phyloP scores from a whole-genome alignment of 352 stramenopile genomes.

The Sclerospora graminicola region DNA sequence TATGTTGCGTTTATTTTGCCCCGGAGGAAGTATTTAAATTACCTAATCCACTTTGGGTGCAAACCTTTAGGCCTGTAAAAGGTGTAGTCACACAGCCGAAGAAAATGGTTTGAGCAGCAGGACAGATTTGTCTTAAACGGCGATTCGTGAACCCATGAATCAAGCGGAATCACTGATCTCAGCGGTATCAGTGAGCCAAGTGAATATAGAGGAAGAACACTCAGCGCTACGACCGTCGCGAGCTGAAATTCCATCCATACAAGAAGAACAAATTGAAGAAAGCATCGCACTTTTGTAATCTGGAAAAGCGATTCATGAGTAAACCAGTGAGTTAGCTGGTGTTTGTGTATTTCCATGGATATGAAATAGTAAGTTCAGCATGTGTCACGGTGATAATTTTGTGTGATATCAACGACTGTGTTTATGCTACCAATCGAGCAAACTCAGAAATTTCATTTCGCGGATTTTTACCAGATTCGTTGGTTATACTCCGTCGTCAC shows the following conservation, averaged over 20 bases:
- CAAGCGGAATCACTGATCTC: no score
- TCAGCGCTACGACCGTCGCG: no score
- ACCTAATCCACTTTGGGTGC: no score
- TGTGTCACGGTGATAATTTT: conserved; percentile 24
- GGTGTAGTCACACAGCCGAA: no score
- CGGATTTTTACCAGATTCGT: conserved; percentile 40
- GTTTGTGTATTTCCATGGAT: conserved; percentile 15
- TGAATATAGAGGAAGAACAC: no score
- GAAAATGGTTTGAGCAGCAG: no score
- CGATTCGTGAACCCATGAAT: no score
- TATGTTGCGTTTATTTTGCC: no score
- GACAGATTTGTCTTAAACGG: no score
- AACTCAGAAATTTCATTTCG: conserved; percentile 25
- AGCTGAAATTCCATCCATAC: conserved; percentile 6
- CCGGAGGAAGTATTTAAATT: no score
- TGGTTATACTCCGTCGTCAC: conserved; percentile 36
- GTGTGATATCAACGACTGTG: conserved; percentile 17
- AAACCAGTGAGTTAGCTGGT: conserved; percentile 22
- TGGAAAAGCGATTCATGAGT: conserved; percentile 11
- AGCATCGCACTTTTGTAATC: conserved; percentile 13
- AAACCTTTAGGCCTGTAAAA: no score
- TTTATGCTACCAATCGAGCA: conserved; percentile 25
- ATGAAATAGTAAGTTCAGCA: conserved; percentile 33
- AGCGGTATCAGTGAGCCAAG: no score
- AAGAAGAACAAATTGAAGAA: conserved; percentile 17